Conservation (phyloP, 371 early-diverging fungal species). For the Mucor irregularis region DNA sequence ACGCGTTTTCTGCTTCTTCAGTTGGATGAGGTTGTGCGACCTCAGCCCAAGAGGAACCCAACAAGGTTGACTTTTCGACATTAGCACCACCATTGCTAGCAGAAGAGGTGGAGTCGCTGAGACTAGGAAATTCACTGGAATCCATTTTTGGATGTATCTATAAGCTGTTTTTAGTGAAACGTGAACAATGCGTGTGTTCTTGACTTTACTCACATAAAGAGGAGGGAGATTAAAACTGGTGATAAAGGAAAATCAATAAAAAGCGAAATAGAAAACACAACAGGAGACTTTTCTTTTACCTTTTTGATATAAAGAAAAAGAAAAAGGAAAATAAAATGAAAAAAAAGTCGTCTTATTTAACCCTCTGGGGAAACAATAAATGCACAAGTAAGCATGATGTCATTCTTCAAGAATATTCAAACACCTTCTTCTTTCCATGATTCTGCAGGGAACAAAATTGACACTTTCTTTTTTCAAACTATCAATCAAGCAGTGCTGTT, state of each 20-base stretch:
- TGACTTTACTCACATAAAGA: no score
- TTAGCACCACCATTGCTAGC: not conserved
- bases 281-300: not conserved
- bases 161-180: no score
- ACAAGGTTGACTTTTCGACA: not conserved
- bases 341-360: not conserved
- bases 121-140: conserved; percentile 24
- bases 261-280: no score
- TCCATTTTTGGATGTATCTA: no score
- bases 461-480: not conserved
- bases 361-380: not conserved
- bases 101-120: conserved; percentile 13
- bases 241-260: no score
- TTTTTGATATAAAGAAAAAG: not conserved
- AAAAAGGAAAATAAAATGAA: not conserved
- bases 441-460: no score
- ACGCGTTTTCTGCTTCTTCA: not conserved
- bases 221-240: no score
- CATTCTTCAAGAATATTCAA: not conserved
- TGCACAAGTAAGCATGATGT: not conserved
- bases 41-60: conserved; percentile 34
- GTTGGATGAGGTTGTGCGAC: conserved; percentile 18
- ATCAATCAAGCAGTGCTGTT: no score
- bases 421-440: not conserved
- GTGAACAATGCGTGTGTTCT: no score